Evolutionary conservation across 2,329 filamentous ascomycete genomes (phyloP).

Genomic region (Lanzia echinophila): DNA sequence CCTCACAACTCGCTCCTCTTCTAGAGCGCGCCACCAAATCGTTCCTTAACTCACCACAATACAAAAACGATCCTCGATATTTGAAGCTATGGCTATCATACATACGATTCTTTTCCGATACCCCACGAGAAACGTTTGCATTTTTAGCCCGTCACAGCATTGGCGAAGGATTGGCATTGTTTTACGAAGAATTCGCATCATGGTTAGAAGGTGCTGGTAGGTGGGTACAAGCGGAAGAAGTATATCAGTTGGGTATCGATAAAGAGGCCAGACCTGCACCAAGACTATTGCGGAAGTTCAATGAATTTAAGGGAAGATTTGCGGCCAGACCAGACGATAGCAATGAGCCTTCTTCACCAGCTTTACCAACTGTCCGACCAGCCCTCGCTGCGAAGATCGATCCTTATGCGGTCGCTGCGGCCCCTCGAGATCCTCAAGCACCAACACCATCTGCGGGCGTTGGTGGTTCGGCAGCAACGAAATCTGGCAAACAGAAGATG

Average conservation of each 20-base stretch:
- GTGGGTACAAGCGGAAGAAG: conserved; percentile 88
- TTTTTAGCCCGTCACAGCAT: conserved; percentile 85
- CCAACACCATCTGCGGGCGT: conserved; percentile 44
- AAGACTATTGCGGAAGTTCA: conserved; percentile 80
- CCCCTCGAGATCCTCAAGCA: conserved; percentile 55
- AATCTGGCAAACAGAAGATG: conserved; percentile 72
- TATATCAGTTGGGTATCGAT: conserved; percentile 85
- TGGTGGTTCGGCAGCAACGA: conserved; percentile 45
- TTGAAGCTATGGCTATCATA: conserved; percentile 92
- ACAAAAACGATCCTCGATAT: conserved; percentile 93
- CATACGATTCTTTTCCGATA: conserved; percentile 84
- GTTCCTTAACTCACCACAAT: conserved; percentile 78
- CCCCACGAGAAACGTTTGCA: conserved; percentile 87
- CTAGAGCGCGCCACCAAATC: conserved; percentile 89
- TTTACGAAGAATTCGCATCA: conserved; percentile 93
- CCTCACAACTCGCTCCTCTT: conserved; percentile 82
- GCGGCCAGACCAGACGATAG: conserved; percentile 56
- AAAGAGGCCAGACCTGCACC: conserved; percentile 77
- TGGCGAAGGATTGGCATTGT: conserved; percentile 80
- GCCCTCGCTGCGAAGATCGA: conserved; percentile 81
- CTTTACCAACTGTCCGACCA: conserved; percentile 73
- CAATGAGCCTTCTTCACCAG: conserved; percentile 75
- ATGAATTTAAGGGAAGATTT: conserved; percentile 78
- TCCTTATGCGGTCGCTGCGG: conserved; percentile 60
- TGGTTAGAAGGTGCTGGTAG: conserved; percentile 82